Base-by-base conservation (phyloP, 495 filamentous ascomycete genomes). In the Tuber magnatum region DNA sequence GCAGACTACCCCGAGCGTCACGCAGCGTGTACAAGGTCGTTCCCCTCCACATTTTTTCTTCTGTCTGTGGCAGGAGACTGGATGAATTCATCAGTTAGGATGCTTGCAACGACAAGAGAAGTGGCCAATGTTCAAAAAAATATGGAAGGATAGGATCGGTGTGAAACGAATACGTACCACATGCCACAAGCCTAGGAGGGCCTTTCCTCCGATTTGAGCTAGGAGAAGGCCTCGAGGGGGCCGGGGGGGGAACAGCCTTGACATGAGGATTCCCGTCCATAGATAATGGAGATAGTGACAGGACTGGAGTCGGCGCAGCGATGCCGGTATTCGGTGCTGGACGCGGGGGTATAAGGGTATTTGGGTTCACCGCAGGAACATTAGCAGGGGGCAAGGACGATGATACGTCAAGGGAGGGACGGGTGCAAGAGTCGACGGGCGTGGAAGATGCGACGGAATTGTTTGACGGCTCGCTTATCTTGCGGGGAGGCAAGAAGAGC, bases 21-120 rank as follows among this genome's bases (percentile, higher is more conserved):
- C 28, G 28, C 80, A 81, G 20, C 76, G 73, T 24, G 51, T 39
- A 46, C 80, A 81, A 72, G 79, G 75, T 28, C 75, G 76, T 56
- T 48, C 68, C 69, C 68, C 38, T 43, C 75, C 76, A 46, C 80
- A 81, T 68, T 74, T 81, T 68, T 81, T 81, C 76, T 81, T 81
- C 41, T 81, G 79, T 20, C 73, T 81, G 42, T 81, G 77, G 39
- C 80, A 81, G 32, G n/a, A 69, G 42, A 78, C 79, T 81, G 35
- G 43, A 68, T 28, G 38, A 65, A 65, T 35, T 35, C 56, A 20
- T 35, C 7, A 65, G 56, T 20, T 32, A 32, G 28, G 46, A n/a
- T 5, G 51, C 51, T 35, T 32, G 56, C 14, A 65, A 35, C 8
- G 56, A 18, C 5, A 35, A 32, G 51, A 32, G 51, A 32, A 61